These are phyloP conservation scores for Murraya koenigii DNA, from an alignment of 345 rosid genomes.

Conservation along the genomic window DNA sequence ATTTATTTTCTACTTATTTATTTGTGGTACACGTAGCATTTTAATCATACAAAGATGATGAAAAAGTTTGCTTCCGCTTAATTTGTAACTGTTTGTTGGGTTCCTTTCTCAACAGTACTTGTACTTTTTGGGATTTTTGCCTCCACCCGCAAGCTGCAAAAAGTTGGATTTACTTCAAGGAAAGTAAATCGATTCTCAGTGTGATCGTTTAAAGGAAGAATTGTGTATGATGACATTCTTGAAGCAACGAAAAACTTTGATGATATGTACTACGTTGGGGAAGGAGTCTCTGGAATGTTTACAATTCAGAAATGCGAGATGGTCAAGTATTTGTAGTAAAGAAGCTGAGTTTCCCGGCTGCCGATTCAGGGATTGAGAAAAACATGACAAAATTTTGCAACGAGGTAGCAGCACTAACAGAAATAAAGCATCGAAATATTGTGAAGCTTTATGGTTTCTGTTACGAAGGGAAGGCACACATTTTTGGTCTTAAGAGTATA, in stretches of 20 bases:
- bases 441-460: constrained; percentile 23
- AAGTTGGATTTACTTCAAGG: not conserved
- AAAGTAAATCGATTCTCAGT: not conserved
- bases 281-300: constrained; percentile 36
- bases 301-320: constrained; percentile 25
- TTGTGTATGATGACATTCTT: constrained; percentile 24
- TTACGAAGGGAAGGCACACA: not conserved
- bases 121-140: constrained; percentile 11
- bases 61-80: too few relatives aligned
- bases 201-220: constrained; percentile 28
- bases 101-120: too few relatives aligned
- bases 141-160: not conserved
- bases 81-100: too few relatives aligned
- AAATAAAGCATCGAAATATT: constrained; percentile 15
- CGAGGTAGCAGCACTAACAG: constrained; percentile 24
- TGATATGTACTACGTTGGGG: constrained; percentile 28
- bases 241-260: constrained; percentile 31
- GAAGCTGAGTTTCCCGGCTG: constrained; percentile 5
- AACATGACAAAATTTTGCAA: constrained; percentile 11
- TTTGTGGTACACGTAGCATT: too few relatives aligned
- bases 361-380: not conserved
- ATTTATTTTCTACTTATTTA: too few relatives aligned
- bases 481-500: constrained; percentile 27
- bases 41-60: too few relatives aligned
- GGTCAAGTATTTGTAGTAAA: constrained; percentile 21